phyloP scores from a whole-genome alignment of 176 grass and related monocot genomes.

The Oryza australiensis region DNA sequence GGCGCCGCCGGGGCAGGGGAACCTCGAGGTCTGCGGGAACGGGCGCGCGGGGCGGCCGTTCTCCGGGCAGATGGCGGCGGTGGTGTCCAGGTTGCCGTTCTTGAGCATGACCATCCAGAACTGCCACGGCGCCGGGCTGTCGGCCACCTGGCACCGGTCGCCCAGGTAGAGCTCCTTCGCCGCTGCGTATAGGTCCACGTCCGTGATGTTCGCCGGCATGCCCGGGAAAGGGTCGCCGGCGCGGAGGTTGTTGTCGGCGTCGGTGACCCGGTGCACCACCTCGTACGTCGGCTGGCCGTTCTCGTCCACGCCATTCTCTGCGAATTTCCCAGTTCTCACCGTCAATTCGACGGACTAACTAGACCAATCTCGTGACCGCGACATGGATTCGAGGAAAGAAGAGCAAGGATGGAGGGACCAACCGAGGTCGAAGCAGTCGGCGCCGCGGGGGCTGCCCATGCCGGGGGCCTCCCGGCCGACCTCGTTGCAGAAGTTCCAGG shows the following conservation, averaged over 20 bases:
- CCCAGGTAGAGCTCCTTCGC: conserved; percentile 86
- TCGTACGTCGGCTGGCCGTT: conserved; percentile 32
- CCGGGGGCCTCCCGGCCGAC: conserved; percentile 72
- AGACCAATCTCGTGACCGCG: neutral
- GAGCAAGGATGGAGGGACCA: neutral
- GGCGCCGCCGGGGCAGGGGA: conserved; percentile 76
- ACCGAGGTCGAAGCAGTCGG: conserved; percentile 92
- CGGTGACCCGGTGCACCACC: conserved; percentile 61
- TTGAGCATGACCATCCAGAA: conserved; percentile 99
- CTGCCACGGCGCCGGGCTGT: conserved; percentile 61
- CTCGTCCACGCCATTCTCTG: conserved; percentile 27
- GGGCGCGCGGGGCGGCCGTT: conserved; percentile 65
- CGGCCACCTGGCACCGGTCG: conserved; percentile 58
- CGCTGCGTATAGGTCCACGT: conserved; percentile 64
- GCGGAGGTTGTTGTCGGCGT: conserved; percentile 65
- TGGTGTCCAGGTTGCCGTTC: conserved; percentile 89
- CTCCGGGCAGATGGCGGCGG: conserved; percentile 63
- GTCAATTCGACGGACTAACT: neutral
- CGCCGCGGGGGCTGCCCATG: conserved; percentile 88
- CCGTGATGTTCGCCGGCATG: neutral
- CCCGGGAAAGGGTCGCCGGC: conserved; percentile 49
- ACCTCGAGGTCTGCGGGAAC: conserved; percentile 57
- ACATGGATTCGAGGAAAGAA: neutral
- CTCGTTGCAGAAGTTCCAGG: conserved; percentile 98
- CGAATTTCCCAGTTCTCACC: neutral